A percentile compares a stretch with the other conserved stretches of the same genome.
phyloP scores from a whole-genome alignment of 352 stramenopile genomes.

The Phytophthora macrochlamydospora region DNA sequence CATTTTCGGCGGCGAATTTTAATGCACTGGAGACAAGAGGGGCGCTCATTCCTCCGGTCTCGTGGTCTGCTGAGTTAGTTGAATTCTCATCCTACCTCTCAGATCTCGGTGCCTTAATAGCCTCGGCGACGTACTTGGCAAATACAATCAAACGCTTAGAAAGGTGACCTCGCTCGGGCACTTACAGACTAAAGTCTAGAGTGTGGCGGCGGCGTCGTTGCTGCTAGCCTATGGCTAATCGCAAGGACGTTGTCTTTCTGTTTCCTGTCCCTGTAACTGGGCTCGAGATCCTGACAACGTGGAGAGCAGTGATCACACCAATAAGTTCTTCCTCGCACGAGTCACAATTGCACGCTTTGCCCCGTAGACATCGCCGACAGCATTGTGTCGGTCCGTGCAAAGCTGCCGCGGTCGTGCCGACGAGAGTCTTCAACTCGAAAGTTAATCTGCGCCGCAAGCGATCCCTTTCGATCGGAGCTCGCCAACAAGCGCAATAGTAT shows the following conservation, averaged over 20 bases:
- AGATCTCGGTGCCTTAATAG: background rate
- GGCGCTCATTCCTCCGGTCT: too few relatives aligned
- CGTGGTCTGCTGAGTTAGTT: background rate
- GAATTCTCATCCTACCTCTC: background rate
- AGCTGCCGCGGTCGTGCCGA: background rate
- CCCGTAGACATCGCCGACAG: background rate
- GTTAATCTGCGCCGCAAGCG: background rate
- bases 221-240: background rate
- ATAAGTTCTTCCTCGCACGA: background rate
- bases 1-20: constrained; percentile 14
- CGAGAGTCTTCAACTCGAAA: background rate
- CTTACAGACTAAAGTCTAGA: background rate
- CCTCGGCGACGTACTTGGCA: too few relatives aligned
- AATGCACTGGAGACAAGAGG: background rate
- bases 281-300: background rate
- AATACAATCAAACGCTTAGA: too few relatives aligned
- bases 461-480: background rate
- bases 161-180: background rate
- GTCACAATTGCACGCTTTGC: background rate
- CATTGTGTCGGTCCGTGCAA: background rate
- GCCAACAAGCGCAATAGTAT: background rate
- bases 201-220: background rate
- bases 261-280: background rate
- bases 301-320: background rate
- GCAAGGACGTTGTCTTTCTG: too few relatives aligned